These are phyloP conservation scores for Geotrichum phurueaensis DNA, from an alignment of 1,139 yeast genomes.

Conservation along the genomic window DNA sequence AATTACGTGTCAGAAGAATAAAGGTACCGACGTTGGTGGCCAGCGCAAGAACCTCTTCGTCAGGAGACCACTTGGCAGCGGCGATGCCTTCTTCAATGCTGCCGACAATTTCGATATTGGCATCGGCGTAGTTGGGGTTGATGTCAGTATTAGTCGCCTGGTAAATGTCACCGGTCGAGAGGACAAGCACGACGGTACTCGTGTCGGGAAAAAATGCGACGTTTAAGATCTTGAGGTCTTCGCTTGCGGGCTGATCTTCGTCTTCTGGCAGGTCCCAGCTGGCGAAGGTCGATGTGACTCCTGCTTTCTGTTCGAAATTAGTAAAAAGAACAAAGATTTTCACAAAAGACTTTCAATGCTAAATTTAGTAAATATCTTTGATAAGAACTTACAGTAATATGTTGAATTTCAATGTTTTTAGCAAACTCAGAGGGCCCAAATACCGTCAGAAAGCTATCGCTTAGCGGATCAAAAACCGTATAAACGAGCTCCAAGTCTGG, in stretches of 20 bases:
- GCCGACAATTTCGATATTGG: constrained; percentile 63
- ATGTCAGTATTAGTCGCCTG: constrained; percentile 60
- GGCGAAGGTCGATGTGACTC: constrained; percentile 23
- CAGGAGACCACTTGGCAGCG: constrained; percentile 85
- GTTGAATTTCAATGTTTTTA: constrained; percentile 53
- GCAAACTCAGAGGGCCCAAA: constrained; percentile 53
- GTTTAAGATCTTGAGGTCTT: constrained; percentile 29
- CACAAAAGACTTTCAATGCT: background rate
- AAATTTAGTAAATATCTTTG: background rate
- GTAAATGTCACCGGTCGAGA: constrained; percentile 45
- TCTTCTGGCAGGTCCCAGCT: constrained; percentile 25
- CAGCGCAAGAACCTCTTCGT: constrained; percentile 76
- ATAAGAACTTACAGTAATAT: constrained; percentile 25
- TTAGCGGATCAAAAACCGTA: constrained; percentile 67
- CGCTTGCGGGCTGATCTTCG: constrained; percentile 4
- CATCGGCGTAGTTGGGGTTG: constrained; percentile 36
- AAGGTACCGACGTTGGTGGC: constrained; percentile 50
- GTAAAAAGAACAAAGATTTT: background rate
- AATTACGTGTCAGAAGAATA: constrained; percentile 62
- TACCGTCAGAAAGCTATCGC: constrained; percentile 66
- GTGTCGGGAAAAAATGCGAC: constrained; percentile 30
- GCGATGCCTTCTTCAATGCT: constrained; percentile 69
- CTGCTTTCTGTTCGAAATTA: constrained; percentile 22
- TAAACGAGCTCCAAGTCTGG: constrained; percentile 59
- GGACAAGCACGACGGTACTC: constrained; percentile 28